These are phyloP conservation scores for Mallotus nudiflorus DNA, from an alignment of 345 rosid species.

Conservation along the genomic window DNA sequence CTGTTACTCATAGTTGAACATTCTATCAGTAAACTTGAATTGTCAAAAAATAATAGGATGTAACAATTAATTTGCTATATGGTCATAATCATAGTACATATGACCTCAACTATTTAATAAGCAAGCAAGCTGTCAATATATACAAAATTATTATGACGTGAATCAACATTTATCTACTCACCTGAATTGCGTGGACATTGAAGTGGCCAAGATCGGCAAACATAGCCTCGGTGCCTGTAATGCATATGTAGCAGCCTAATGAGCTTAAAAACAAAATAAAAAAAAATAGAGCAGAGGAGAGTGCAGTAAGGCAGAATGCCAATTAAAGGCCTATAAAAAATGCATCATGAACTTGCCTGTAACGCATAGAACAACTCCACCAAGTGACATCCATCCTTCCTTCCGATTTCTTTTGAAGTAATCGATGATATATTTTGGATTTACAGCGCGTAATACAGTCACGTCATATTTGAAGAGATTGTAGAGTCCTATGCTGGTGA, in stretches of 20 bases:
- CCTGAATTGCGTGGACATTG: constrained; percentile 67
- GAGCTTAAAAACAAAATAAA: neutral
- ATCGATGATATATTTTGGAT: constrained; percentile 13
- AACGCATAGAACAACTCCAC: constrained; percentile 21
- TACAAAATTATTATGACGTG: neutral
- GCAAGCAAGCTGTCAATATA: neutral
- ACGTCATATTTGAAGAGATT: constrained; percentile 58
- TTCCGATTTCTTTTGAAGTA: constrained; percentile 28
- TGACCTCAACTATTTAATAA: too few relatives aligned
- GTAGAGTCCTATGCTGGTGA: constrained; percentile 60
- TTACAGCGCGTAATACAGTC: constrained; percentile 54
- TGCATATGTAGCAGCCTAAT: too few relatives aligned
- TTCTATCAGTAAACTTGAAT: neutral
- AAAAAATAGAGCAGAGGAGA: neutral
- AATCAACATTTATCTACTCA: constrained; percentile 19
- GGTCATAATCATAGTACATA: too few relatives aligned
- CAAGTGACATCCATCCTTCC: constrained; percentile 26
- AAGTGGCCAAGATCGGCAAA: constrained; percentile 91
- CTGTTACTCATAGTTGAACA: constrained; percentile 32
- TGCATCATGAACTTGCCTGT: constrained; percentile 14
- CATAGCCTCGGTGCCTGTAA: constrained; percentile 84
- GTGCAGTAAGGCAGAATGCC: too few relatives aligned
- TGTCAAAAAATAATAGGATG: neutral
- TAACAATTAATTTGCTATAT: neutral
- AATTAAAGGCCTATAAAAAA: too few relatives aligned